These are phyloP conservation scores for Chalaropsis thielavioides DNA, from an alignment of 2,329 filamentous ascomycete species.

Conservation along the genomic window DNA sequence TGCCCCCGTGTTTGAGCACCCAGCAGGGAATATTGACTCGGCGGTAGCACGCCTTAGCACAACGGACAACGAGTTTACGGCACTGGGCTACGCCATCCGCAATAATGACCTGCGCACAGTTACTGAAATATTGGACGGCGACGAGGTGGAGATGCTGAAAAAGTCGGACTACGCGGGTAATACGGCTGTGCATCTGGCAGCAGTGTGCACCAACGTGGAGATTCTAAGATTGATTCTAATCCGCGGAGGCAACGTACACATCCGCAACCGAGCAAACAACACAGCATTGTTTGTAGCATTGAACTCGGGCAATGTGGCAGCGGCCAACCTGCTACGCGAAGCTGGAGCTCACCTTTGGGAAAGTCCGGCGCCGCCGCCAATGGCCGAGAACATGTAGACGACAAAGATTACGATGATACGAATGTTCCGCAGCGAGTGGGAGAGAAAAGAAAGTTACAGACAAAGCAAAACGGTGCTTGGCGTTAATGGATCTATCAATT, in stretches of 20 bases:
- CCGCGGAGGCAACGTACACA: constrained; percentile 52
- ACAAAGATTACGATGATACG: not conserved
- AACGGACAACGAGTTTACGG: constrained; percentile 53
- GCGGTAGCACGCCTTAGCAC: constrained; percentile 31
- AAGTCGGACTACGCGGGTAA: constrained; percentile 71
- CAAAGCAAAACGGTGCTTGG: not conserved
- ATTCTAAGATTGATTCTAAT: constrained; percentile 45
- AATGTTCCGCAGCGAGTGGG: not conserved
- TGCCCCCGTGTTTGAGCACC: constrained; percentile 62
- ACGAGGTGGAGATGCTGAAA: constrained; percentile 53
- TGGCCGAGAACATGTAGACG: constrained; percentile 7
- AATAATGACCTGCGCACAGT: constrained; percentile 54
- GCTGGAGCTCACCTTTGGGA: constrained; percentile 47
- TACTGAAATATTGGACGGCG: constrained; percentile 50
- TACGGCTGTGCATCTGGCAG: constrained; percentile 48
- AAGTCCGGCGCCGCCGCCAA: constrained; percentile 22
- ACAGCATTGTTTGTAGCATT: constrained; percentile 51
- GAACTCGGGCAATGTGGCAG: constrained; percentile 39
- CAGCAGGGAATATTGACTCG: constrained; percentile 37
- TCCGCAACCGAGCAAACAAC: constrained; percentile 49
- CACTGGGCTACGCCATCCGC: constrained; percentile 66
- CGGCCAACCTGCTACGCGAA: constrained; percentile 39
- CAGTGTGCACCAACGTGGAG: constrained; percentile 38
- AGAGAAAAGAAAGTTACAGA: not conserved
- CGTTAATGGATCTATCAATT: not conserved